Conservation (phyloP, 331 rosid genomes). For the Cydonia oblonga region DNA sequence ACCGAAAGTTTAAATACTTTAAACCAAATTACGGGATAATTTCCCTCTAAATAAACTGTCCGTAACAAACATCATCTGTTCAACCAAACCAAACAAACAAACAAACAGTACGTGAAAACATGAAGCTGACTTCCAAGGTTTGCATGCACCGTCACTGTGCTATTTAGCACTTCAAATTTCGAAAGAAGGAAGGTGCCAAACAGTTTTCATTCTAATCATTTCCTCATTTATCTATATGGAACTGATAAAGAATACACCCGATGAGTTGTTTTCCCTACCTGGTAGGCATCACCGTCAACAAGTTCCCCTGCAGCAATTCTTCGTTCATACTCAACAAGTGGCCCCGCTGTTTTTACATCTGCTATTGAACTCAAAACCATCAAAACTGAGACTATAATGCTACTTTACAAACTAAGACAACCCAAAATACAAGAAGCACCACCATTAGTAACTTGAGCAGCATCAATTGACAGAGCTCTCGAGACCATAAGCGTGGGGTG, state of each 20-base stretch:
- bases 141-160: neutral
- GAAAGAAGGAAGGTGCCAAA: neutral
- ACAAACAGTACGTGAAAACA: neutral
- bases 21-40: neutral
- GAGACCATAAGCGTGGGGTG: conserved; percentile 17
- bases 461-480: conserved; percentile 43
- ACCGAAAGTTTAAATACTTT: neutral
- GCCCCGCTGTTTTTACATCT: conserved; percentile 54
- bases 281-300: conserved; percentile 73
- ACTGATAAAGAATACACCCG: neutral
- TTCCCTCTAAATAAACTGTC: neutral
- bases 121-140: neutral
- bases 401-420: neutral
- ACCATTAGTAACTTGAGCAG: conserved; percentile 38
- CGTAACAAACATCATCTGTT: neutral
- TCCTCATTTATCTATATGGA: neutral
- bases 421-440: conserved; percentile 29
- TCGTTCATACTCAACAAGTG: conserved; percentile 89
- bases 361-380: conserved; percentile 15
- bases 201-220: neutral
- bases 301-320: conserved; percentile 72
- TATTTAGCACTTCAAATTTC: neutral
- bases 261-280: conserved; percentile 36
- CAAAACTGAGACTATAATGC: neutral
- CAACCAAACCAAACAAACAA: neutral